Evolutionary conservation across 306 rosid species (phyloP).

Genomic region (Carpinus viminea): DNA sequence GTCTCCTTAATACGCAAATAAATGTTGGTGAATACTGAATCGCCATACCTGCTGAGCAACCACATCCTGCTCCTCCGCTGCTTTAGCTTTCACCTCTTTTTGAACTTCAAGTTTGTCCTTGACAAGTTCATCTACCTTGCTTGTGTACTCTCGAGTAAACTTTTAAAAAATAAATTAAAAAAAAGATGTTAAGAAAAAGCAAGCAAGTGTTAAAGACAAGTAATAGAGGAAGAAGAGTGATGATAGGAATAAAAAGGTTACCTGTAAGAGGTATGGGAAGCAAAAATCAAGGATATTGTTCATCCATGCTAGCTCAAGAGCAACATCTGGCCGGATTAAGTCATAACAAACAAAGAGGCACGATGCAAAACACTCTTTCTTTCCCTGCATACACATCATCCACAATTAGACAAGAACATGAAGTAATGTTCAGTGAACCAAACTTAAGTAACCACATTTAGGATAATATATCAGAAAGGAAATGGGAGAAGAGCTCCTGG

Average conservation of each 20-base stretch:
- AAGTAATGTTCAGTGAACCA: not conserved
- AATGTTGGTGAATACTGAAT: not conserved
- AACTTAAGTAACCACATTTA: not conserved
- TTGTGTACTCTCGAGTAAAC: constrained; percentile 95
- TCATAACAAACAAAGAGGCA: constrained; percentile 98
- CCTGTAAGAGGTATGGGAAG: constrained; percentile 92
- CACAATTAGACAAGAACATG: not conserved
- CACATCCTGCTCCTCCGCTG: constrained; percentile 84
- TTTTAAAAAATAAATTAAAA: constrained; percentile 43
- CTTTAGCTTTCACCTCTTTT: constrained; percentile 70
- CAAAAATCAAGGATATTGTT: constrained; percentile 93
- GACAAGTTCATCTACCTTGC: constrained; percentile 92
- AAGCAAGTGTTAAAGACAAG: constrained; percentile 8
- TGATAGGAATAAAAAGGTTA: constrained; percentile 16
- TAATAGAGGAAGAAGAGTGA: not conserved
- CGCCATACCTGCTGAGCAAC: constrained; percentile 78
- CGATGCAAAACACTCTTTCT: constrained; percentile 98
- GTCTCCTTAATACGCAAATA: not conserved
- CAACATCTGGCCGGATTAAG: constrained; percentile 80
- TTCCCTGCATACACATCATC: constrained; percentile 64
- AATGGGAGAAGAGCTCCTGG: not conserved
- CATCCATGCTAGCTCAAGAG: constrained; percentile 94
- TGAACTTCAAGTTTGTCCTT: constrained; percentile 85
- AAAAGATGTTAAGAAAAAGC: constrained; percentile 20
- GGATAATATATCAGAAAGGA: not conserved